phyloP scores from a whole-genome alignment of 768 basidiomycete genomes.

The Porphyrellus cyaneotinctus region DNA sequence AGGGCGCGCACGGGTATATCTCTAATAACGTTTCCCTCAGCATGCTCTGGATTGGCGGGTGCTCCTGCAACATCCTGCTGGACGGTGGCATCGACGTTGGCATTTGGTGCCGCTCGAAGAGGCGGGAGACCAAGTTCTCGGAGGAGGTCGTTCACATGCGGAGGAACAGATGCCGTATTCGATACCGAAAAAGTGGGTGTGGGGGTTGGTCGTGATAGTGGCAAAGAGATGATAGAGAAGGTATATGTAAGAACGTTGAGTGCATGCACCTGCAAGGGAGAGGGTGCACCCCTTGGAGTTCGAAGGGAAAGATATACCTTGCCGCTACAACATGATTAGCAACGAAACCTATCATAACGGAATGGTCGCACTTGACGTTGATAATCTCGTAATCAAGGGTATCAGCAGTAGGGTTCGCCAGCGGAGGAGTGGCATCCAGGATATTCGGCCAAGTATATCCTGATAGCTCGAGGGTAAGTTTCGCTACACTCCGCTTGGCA shows the following conservation, averaged over 20 bases:
- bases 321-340: slow-evolving; percentile 17
- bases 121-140: slow-evolving; percentile 62
- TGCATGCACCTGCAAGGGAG: slow-evolving; percentile 59
- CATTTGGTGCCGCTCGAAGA: slow-evolving; percentile 37
- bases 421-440: slow-evolving; percentile 37
- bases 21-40: slow-evolving; percentile 38
- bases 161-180: slow-evolving; percentile 33
- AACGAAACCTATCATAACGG: not conserved
- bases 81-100: slow-evolving; percentile 16
- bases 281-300: slow-evolving; percentile 45
- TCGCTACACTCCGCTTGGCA: slow-evolving; percentile 19
- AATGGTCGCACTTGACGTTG: slow-evolving; percentile 18
- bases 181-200: slow-evolving; percentile 27
- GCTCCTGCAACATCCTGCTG: slow-evolving; percentile 18
- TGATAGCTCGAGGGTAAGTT: slow-evolving; percentile 28
- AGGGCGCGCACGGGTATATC: slow-evolving; percentile 66
- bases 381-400: slow-evolving; percentile 33
- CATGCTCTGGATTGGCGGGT: slow-evolving; percentile 16
- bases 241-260: slow-evolving; percentile 32
- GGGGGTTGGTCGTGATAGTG: slow-evolving; percentile 38
- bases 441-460: slow-evolving; percentile 44
- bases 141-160: slow-evolving; percentile 56
- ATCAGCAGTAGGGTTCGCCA: slow-evolving; percentile 5
- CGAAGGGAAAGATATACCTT: slow-evolving; percentile 51
- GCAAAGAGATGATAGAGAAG: slow-evolving; percentile 56